Evolutionary conservation across 257 asterid species (phyloP), one percentile per base, ranked within the genome.

Genomic region (Lavandula angustifolia): DNA sequence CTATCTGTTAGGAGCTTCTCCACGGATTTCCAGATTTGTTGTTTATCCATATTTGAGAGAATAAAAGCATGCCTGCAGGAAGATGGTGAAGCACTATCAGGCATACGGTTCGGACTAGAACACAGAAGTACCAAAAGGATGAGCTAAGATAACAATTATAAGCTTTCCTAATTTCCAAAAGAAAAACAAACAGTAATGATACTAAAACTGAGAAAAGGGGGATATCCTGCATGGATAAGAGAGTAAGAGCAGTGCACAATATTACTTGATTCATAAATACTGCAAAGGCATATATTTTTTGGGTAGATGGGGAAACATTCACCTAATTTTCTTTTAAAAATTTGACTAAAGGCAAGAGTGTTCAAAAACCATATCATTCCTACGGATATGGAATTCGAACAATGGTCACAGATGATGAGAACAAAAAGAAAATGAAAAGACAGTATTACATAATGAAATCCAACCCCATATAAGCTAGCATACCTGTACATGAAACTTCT

Each of bases 401-500:
- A 62, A 41, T 27, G 22, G 37, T 44, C 52, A 5, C 32, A 37
- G 33, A 9, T 56, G 51, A 62, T 43, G 49, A 11, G 57, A 40
- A 31, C 41, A 44, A 71, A 53, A 64, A 65, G 27, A 61, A 55
- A 54, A 70, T 59, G 56, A 64, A 60, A 62, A 31, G 49, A 59
- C 42, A 12, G 35, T 53, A 47, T 64, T 32, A 27, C 56, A 68
- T 35, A 38, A 42, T 40, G 29, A 16, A 18, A 56, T 31, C 55
- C 6, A 49, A 48, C 67, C 56, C 8, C 7, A 64, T 43, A 83
- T 38, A 65, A 75, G 54, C 29, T 48, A 74, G 40, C 48, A 67
- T 86, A 92, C 99, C 99, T 84, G 84, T 84, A 89, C 97, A 92
- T 92, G 79, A 89, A 92, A 77, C 90, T 89, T 75, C 97, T 79